Base-by-base conservation (phyloP, 208 protist genomes). In the Leishmania martiniquensis region DNA sequence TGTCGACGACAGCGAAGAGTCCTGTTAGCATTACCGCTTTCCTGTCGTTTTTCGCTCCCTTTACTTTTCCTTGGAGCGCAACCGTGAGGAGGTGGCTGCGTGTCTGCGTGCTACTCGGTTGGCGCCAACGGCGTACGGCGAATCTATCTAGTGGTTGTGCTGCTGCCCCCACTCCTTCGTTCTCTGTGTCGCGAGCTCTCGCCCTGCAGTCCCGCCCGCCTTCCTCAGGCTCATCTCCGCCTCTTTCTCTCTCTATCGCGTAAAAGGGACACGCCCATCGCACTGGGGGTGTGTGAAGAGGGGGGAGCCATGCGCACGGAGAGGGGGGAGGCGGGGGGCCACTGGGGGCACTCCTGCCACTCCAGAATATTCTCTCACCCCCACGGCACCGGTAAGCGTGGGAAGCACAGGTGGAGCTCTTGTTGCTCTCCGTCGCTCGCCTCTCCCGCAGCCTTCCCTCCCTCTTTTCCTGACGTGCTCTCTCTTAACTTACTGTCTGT, bases 1-100 rank as follows among this genome's bases (percentile, higher is more conserved):
- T 69, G 54, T 76, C 32, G 65, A 65, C 49, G 79, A 78, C 65
- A 69, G 59, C 66, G 62, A 79, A n/a, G 60, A 71, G 34, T 79
- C 73, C 34, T 66, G 45, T 49, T 83, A 45, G 65, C 10, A 12
- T n/a, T 22, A 44, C 49, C 5, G 68, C 68, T 39, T 72, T n/a
- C 49, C 47, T 32, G 34, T 49, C 22, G 25, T 51, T 29, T 42
- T 65, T 34, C 6, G n/a, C n/a, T n/a, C n/a, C n/a, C 2, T 6
- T 34, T 29, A 17, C 10, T 34, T 17, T 37, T 39, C 12, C 12
- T 32, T 29, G 25, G 25, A 29, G 42, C 39, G 65, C 1, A 29
- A 9, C 9, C 22, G 37, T 45, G 39, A 15, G n/a, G 34, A 69
- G 37, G 63, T 20, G 54, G 20, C n/a, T 20, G 42, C 29, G 63